phyloP scores from a whole-genome alignment of 768 basidiomycete genomes.

The Multifurca ochricompacta region DNA sequence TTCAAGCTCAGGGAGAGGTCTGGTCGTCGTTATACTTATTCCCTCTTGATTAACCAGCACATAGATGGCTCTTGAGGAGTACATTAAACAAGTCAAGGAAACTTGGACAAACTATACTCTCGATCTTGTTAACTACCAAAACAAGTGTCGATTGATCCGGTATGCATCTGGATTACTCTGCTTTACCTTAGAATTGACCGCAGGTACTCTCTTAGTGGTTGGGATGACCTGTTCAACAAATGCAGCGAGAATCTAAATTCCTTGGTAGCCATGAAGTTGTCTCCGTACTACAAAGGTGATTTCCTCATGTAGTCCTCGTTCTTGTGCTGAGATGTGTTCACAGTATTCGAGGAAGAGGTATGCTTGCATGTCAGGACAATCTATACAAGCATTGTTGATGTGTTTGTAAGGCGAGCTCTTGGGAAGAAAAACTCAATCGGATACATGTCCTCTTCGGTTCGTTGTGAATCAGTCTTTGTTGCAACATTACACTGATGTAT shows the following conservation, averaged over 20 bases:
- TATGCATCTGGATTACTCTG: conserved; percentile 27
- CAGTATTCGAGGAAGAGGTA: conserved; percentile 88
- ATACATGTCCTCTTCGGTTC: conserved; percentile 93
- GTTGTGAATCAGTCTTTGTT: conserved; percentile 17
- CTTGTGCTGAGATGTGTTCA: conserved; percentile 10
- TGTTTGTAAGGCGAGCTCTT: conserved; percentile 59
- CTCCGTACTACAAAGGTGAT: conserved; percentile 94
- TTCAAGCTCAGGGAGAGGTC: conserved; percentile 97
- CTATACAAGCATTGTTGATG: conserved; percentile 8
- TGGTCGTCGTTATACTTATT: conserved; percentile 6
- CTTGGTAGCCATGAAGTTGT: conserved; percentile 92
- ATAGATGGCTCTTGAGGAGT: conserved; percentile 93
- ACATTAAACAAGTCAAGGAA: conserved; percentile 94
- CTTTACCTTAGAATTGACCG: neutral
- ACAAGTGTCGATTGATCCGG: conserved; percentile 93
- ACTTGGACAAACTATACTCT: conserved; percentile 94
- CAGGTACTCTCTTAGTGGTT: conserved; percentile 51
- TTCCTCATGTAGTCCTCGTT: neutral
- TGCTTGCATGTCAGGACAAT: neutral
- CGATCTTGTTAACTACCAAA: conserved; percentile 97
- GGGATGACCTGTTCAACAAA: conserved; percentile 96
- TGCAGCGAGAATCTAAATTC: conserved; percentile 97
- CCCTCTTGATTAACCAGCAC: conserved; percentile 27
- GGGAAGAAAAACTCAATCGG: conserved; percentile 96
- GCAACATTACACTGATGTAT: conserved; percentile 7